These are phyloP conservation scores for Colletotrichum sp. DNA, from an alignment of 2,329 filamentous ascomycete species.

Conservation along the genomic window DNA sequence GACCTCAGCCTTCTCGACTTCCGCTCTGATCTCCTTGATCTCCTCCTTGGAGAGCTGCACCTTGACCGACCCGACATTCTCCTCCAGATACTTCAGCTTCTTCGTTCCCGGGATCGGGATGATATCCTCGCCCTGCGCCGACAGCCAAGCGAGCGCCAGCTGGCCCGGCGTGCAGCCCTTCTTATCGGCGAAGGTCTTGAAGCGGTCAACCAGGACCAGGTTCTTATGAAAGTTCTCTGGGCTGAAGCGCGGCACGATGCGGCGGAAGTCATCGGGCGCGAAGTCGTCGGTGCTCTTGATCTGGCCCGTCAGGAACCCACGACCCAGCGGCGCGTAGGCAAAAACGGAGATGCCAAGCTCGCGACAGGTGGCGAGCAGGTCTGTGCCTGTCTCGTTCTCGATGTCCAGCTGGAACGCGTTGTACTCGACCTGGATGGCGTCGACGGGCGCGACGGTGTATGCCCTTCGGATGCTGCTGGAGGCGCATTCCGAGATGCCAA, in stretches of 20 bases:
- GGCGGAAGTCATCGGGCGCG: background rate
- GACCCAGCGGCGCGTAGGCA: rapidly evolving
- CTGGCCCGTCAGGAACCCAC: background rate
- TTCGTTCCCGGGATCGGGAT: background rate
- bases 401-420: background rate
- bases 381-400: background rate
- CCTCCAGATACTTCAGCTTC: background rate
- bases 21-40: background rate
- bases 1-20: background rate
- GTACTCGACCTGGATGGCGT: background rate
- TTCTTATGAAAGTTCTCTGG: background rate
- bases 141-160: background rate
- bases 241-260: background rate
- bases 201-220: background rate
- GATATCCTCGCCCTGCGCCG: background rate
- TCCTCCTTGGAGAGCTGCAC: background rate
- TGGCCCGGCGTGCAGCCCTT: background rate
- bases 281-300: background rate
- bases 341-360: background rate
- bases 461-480: background rate
- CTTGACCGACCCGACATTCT: background rate
- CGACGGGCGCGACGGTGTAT: background rate
- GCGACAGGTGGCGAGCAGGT: background rate
- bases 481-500: background rate
- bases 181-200: background rate